Evolutionary conservation across 2,329 filamentous ascomycete species (phyloP), one percentile per base, ranked within the genome.

Genomic region (Cryphonectria radicalis): DNA sequence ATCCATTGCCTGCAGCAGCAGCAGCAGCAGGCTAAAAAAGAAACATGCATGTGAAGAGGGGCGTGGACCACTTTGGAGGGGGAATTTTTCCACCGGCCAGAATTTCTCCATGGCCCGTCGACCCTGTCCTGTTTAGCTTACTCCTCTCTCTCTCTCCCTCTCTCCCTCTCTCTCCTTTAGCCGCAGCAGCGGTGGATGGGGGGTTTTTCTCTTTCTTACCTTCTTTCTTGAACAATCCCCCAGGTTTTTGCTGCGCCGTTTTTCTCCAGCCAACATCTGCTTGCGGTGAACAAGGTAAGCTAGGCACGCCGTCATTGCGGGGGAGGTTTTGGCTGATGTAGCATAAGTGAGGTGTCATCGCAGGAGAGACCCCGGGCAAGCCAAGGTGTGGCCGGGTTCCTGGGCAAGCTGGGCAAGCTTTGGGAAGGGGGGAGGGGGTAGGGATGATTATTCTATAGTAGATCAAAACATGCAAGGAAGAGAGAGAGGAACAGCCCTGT

Each of bases 71-170:
- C 32, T 32, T 32, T 32, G 32, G 32, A 4, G 32, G 32, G n/a
- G 25, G 46, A 19, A 46, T 43, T 63, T 63, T 63, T 63, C 62
- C 62, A 43, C 62, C 62, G 37, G 37, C 62, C 62, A 63, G 62
- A 63, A 63, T 63, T 63, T 28, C 17, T 63, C 62, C 62, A 32
- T 43, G 46, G 62, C 40, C 40, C 35, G n/a, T 6, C n/a, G 28
- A 22, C 57, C 57, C 57, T 60, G 57, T 28, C 35, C 10, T 63
- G 32, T 32, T 10, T 22, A 68, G 55, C 40, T 55, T 40, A 10
- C 37, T 40, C 28, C 11, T 32, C n/a, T 5, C 13, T 13, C 10
- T n/a, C n/a, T 55, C 13, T 13, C 10, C 10, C n/a, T 55, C 28
- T 28, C 28, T 28, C 28, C 28, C 28, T 28, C 28, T 28, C 28